phyloP scores from a whole-genome alignment of 176 grass and related monocot genomes.

The Triticum turgidum region DNA sequence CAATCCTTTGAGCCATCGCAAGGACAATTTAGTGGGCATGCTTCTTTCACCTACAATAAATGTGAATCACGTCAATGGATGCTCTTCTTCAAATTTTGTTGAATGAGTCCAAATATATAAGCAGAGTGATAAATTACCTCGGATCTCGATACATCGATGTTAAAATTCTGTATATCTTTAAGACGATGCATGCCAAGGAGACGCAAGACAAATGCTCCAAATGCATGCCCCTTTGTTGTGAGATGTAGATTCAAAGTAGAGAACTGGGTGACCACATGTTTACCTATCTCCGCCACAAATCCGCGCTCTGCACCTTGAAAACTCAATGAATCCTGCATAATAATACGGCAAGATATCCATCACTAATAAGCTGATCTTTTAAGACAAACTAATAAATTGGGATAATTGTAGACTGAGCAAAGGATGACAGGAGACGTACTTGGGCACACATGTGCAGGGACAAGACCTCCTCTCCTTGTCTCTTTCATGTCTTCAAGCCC shows the following conservation, averaged over 20 bases:
- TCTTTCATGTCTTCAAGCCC: neutral
- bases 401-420: neutral
- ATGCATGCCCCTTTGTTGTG: neutral
- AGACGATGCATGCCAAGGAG: neutral
- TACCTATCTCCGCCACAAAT: neutral
- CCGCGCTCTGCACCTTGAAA: neutral
- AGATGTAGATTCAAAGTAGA: neutral
- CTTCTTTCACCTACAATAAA: neutral
- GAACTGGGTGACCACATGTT: neutral
- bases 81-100: neutral
- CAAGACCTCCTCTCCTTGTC: neutral
- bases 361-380: neutral
- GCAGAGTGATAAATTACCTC: too few relatives aligned
- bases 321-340: neutral
- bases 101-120: too few relatives aligned
- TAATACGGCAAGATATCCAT: neutral
- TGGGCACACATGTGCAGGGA: neutral
- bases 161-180: neutral
- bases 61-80: neutral
- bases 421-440: neutral
- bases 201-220: neutral
- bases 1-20: neutral
- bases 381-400: too few relatives aligned
- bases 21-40: neutral
- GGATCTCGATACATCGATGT: neutral